Base-by-base conservation (phyloP, 345 rosid species). In the Barbarea vulgaris region DNA sequence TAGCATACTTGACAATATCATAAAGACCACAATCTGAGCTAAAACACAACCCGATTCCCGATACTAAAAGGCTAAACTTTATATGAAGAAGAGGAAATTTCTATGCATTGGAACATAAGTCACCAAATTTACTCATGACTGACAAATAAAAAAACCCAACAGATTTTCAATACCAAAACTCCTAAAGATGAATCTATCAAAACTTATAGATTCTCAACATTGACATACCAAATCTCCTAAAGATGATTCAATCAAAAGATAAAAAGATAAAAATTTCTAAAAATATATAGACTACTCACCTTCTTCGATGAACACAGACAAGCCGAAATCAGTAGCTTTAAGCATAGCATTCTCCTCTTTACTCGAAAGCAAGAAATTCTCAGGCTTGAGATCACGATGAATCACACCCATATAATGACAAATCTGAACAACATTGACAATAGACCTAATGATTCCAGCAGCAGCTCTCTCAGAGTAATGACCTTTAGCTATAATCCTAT, bases 361-460 rank as follows among this genome's bases (percentile, higher is more conserved):
- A 67, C 84, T 85, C 1, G 95, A 79, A 8, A 93, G 60, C 85
- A 93, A 83, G 86, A 93, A 90, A 74, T 93, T 93, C 85, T 93
- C 96, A 2, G 98, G 98, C 87, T 92, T 92, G 19, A 92, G 92
- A 77, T 92, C 96, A 17, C 96, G 83, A 68, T 92, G 97, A 81
- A 92, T 65, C 18, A 92, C 92, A 39, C 97, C 97, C 96, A 93
- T 87, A 39, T 87, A 88, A 78, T 93, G 98, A 74, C 96, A 93
- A 73, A 85, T 83, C 61, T 87, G 90, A 12, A 93, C 96, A 67
- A 87, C 96, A 76, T 84, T 93, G 47, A 88, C 87, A 33, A 90
- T 83, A 1, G 87, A 83, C 77, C 89, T 77, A 66, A 82, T 83
- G 36, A 93, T 82, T 9, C 75, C 72, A 54, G 94, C 91, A 19